Conservation (phyloP, 2,329 filamentous ascomycete species). For the Colletotrichum lindemuthianum region DNA sequence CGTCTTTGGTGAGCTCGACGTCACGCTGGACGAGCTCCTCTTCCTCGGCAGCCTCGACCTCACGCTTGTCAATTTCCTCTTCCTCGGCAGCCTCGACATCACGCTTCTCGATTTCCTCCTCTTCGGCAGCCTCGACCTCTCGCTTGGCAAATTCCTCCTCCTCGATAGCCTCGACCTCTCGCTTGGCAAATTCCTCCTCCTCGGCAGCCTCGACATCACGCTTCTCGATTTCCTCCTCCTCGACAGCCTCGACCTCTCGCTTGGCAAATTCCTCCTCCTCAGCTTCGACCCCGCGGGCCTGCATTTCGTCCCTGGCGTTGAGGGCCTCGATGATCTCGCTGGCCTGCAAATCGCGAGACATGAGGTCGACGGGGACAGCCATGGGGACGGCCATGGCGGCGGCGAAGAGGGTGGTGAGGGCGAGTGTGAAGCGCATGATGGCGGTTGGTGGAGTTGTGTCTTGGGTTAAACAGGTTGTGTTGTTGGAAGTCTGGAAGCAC, state of each 20-base stretch:
- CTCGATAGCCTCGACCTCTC: neutral
- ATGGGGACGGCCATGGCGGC: conserved; percentile 29
- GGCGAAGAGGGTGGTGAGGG: conserved; percentile 27
- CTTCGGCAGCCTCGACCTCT: no score
- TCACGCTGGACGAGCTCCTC: conserved; percentile 11
- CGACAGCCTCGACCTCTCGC: neutral
- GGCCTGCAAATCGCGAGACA: conserved; percentile 12
- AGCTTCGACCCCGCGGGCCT: conserved; percentile 4
- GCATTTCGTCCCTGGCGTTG: conserved; percentile 12
- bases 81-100: no score
- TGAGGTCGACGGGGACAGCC: conserved; percentile 20
- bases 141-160: neutral
- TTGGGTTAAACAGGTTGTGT: neutral
- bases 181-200: conserved; percentile 5
- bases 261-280: neutral
- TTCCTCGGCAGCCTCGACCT: neutral
- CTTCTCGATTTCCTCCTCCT: neutral
- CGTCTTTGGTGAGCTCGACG: neutral
- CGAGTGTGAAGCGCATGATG: conserved; percentile 31
- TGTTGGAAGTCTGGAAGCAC: conserved; percentile 5
- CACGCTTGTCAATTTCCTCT: conserved; percentile 5
- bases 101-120: no score
- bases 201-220: neutral
- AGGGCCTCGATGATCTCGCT: conserved; percentile 15
- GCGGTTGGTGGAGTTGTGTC: neutral